Percentiles rank a stretch among this genome's conserved stretches.
Conservation (phyloP, 23 red algal species). For the Gracilaria gracilis region DNA sequence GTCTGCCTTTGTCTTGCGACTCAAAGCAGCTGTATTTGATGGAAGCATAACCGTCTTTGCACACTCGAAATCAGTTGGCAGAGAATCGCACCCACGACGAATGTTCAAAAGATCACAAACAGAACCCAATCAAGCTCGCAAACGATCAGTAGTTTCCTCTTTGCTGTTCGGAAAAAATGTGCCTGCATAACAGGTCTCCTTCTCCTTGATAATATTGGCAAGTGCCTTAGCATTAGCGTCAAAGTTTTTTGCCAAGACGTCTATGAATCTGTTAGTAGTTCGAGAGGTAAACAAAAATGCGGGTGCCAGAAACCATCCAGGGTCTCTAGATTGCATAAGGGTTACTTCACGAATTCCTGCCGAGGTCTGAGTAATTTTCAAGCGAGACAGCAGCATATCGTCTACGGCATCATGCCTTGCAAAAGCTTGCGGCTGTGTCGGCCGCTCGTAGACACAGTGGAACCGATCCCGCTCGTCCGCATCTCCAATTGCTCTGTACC, state of each 20-base stretch:
- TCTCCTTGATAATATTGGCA: background rate
- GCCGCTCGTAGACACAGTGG: background rate
- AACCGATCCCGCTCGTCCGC: background rate
- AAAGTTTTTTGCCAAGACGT: background rate
- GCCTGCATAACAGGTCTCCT: background rate
- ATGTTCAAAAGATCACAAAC: background rate
- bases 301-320: background rate
- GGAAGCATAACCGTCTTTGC: background rate
- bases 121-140: background rate
- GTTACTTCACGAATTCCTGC: background rate
- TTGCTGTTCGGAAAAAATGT: background rate
- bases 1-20: background rate
- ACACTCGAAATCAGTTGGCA: background rate
- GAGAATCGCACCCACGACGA: background rate
- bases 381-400: background rate
- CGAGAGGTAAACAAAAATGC: slow-evolving; percentile 21
- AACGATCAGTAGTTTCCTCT: background rate
- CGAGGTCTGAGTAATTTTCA: background rate
- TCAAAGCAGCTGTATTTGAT: background rate
- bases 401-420: background rate
- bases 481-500: background rate
- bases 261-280: background rate
- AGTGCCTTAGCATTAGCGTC: background rate
- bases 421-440: background rate
- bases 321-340: background rate